Evolutionary conservation across 192 early-diverging fungal species (phyloP).

Genomic region (Helicostylum pulchrum): DNA sequence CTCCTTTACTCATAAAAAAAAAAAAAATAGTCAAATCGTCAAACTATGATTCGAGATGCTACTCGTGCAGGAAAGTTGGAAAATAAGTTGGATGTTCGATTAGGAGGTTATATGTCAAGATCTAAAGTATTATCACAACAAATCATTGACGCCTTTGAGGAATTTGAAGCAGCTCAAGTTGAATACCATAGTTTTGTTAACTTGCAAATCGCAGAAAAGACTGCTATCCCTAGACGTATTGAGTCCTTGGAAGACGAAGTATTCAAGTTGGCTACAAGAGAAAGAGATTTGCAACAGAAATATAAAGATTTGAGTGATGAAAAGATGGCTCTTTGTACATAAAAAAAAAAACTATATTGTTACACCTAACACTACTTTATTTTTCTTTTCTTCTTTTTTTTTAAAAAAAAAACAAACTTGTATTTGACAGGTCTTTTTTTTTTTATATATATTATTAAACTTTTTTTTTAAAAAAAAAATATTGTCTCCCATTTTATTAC

Average conservation of each 20-base stretch:
- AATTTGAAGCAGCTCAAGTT: slow-evolving; percentile 52
- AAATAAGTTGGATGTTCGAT: slow-evolving; percentile 68
- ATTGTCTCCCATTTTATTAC: neutral
- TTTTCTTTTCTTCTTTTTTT: no score
- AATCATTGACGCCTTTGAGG: slow-evolving; percentile 52
- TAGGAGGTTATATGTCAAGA: slow-evolving; percentile 84
- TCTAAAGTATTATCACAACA: slow-evolving; percentile 62
- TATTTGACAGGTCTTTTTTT: no score
- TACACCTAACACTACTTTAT: no score
- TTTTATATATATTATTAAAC: no score
- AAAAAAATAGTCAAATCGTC: slow-evolving; percentile 49
- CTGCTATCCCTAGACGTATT: slow-evolving; percentile 56
- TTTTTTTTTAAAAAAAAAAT: neutral
- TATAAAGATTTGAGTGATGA: slow-evolving; percentile 60
- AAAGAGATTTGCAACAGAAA: slow-evolving; percentile 61
- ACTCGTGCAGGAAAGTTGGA: slow-evolving; percentile 80
- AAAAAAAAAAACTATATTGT: neutral
- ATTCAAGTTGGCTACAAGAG: slow-evolving; percentile 41
- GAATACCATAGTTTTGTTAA: slow-evolving; percentile 61
- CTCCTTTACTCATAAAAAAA: no score
- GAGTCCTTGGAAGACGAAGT: slow-evolving; percentile 56
- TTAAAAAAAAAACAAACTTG: no score
- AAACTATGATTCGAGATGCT: slow-evolving; percentile 72
- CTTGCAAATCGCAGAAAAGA: slow-evolving; percentile 56
- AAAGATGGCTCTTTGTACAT: slow-evolving; percentile 27